Conservation (phyloP, 768 basidiomycete species). For the Agrocybe praecox region DNA sequence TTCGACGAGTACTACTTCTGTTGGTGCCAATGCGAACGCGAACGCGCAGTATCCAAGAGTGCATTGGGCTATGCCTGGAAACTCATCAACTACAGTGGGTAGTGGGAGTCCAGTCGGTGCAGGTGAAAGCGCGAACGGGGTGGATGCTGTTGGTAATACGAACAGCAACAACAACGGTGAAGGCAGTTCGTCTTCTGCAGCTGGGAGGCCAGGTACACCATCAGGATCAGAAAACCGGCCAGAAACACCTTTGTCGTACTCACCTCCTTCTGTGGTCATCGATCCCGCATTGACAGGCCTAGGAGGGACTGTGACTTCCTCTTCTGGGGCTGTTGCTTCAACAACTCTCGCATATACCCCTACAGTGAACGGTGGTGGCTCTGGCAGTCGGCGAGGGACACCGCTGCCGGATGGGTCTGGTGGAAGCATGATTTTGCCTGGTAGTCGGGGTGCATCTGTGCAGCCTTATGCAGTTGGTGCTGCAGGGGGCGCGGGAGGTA, state of each 20-base stretch:
- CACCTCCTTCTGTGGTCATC: constrained; percentile 12
- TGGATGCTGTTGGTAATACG: not conserved
- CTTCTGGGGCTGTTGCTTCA: not conserved
- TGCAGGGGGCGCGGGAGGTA: constrained; percentile 14
- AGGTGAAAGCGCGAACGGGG: not conserved
- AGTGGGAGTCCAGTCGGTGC: not conserved
- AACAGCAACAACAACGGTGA: not conserved
- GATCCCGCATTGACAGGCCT: constrained; percentile 25
- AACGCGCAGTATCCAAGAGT: constrained; percentile 36
- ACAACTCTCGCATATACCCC: not conserved
- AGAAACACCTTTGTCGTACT: not conserved
- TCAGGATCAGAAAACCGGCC: not conserved
- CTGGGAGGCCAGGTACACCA: not conserved
- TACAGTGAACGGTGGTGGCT: not conserved
- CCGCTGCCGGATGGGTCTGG: constrained; percentile 18
- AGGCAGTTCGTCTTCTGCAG: not conserved
- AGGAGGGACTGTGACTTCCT: constrained; percentile 4
- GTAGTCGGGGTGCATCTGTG: constrained; percentile 9
- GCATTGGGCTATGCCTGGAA: constrained; percentile 36
- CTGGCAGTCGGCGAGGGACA: constrained; percentile 11
- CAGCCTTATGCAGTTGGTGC: constrained; percentile 16
- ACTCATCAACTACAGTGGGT: not conserved
- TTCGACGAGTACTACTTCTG: constrained; percentile 7
- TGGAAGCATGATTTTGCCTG: constrained; percentile 13
- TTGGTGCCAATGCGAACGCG: constrained; percentile 5